A percentile compares a stretch with the other conserved stretches of the same genome.
Evolutionary conservation across 108 stramenopile species (phyloP).

Genomic region (Skeletonema tropicum): DNA sequence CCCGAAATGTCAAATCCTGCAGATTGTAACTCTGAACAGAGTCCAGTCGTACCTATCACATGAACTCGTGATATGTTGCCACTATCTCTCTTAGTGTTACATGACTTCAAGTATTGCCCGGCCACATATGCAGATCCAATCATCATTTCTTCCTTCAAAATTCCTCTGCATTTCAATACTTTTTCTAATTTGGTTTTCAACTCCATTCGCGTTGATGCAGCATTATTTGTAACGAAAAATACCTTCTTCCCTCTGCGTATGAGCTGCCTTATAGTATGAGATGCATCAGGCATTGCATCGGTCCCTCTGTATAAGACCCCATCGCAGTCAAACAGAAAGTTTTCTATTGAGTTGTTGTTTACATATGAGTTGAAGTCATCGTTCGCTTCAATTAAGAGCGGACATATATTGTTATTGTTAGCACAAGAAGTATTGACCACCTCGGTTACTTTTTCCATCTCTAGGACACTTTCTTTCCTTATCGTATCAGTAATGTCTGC

Average conservation of each 20-base stretch:
- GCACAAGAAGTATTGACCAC: slow-evolving; percentile 4
- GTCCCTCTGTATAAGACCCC: slow-evolving; percentile 83
- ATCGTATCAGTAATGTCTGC: slow-evolving; percentile 42
- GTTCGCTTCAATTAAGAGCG: slow-evolving; percentile 46
- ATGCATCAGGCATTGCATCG: slow-evolving; percentile 65
- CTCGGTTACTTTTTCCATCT: slow-evolving; percentile 19
- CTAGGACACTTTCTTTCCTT: slow-evolving; percentile 27
- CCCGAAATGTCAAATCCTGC: slow-evolving; percentile 62
- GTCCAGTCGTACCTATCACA: slow-evolving; percentile 81
- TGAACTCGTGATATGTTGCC: slow-evolving; percentile 45
- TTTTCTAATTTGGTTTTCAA: slow-evolving; percentile 63
- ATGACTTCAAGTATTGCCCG: slow-evolving; percentile 54
- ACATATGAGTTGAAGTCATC: slow-evolving; percentile 32
- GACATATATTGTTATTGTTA: neutral
- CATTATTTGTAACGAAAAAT: slow-evolving; percentile 88
- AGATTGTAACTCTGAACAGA: slow-evolving; percentile 67
- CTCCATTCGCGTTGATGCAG: slow-evolving; percentile 64
- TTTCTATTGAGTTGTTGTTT: slow-evolving; percentile 54
- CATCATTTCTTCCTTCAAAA: slow-evolving; percentile 70
- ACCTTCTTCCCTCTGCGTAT: slow-evolving; percentile 59
- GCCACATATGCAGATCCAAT: slow-evolving; percentile 72
- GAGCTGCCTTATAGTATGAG: slow-evolving; percentile 56
- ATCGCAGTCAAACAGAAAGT: slow-evolving; percentile 87
- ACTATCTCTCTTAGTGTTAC: slow-evolving; percentile 23
- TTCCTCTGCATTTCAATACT: slow-evolving; percentile 38